Conservation (phyloP, 306 rosid genomes). For the Quercus robur region DNA sequence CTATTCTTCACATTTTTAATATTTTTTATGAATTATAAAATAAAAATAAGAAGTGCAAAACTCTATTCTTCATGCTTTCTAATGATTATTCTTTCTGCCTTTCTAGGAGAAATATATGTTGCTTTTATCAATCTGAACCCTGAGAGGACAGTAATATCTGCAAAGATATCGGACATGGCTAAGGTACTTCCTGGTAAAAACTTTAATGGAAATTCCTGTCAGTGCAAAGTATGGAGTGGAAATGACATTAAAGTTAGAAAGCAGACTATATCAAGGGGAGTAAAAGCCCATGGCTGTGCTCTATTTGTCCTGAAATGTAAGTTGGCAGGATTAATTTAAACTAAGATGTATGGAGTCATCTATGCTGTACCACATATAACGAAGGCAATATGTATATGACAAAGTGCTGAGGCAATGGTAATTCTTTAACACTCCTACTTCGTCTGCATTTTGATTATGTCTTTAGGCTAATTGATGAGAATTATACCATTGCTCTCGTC, state of each 20-base stretch:
- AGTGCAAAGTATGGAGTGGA: constrained; percentile 63
- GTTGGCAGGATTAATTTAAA: neutral
- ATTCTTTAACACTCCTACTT: neutral
- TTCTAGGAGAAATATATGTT: constrained; percentile 58
- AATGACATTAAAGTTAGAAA: constrained; percentile 24
- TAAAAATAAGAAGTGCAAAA: too few species aligned
- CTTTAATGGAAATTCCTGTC: constrained; percentile 31
- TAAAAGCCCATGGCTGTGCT: constrained; percentile 59
- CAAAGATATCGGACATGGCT: constrained; percentile 44
- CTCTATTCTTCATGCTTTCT: constrained; percentile 6
- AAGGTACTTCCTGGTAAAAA: constrained; percentile 36
- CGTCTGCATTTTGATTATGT: neutral
- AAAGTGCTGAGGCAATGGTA: too few species aligned
- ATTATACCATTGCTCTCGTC: too few species aligned
- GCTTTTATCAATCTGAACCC: constrained; percentile 70
- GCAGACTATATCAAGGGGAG: constrained; percentile 35
- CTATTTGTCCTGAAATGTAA: constrained; percentile 50
- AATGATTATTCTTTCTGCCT: neutral
- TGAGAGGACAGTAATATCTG: constrained; percentile 30
- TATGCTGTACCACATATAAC: too few species aligned
- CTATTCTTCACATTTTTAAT: constrained; percentile 6
- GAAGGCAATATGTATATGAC: too few species aligned
- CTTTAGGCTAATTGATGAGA: too few species aligned
- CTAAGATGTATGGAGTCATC: neutral
- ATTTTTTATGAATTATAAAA: too few species aligned